Base-by-base conservation (phyloP, 1,284 basidiomycete genomes). In the Melampsora abietis-canadensis region DNA sequence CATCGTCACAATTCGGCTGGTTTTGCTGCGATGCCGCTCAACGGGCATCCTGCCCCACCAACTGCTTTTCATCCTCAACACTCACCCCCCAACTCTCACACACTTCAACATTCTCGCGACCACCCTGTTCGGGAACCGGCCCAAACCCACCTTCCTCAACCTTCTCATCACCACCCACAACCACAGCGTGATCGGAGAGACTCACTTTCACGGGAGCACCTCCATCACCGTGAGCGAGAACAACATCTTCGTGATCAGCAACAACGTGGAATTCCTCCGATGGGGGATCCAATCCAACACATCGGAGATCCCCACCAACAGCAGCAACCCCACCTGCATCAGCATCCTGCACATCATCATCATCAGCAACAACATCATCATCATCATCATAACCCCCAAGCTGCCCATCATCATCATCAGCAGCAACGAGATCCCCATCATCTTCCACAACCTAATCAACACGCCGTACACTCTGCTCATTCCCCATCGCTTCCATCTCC, bases 291-390 rank as follows among this genome's bases (percentile, higher is more conserved):
- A 40, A 40, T 12, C 37, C 37, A 40, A 40, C 37, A 40, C 10
- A 40, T 12, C 37, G 37, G 68, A 15, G 68, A 69, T 19, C 40
- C 66, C 44, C 66, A 67, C 19, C 48, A 48, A 17, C 66, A 54
- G 4, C 40, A 30, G 6, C 66, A 47, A 34, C 19, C 66, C 27
- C 68, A 62, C 60, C 17, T 31, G 17, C 30, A 24, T 27, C 60
- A 61, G 10, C 60, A 61, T 61, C 30, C 6, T 34, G 6, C 60
- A 30, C 60, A 61, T 61, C 44, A 61, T 19, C 72, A 75, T 59
- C 63, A 75, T 40, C 72, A 75, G 17, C 68, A 48, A 21, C 34
- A 61, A 34, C 64, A 72, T 24, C 72, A 75, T 31, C 72, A 69
- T 21, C 14, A 61, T n/a, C 64, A 72, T 40, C 72, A 75, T 31